A percentile compares a stretch with the other conserved stretches of the same genome.
Evolutionary conservation across 768 basidiomycete species (phyloP).

Genomic region (Boletus pseudo-olivaceus): DNA sequence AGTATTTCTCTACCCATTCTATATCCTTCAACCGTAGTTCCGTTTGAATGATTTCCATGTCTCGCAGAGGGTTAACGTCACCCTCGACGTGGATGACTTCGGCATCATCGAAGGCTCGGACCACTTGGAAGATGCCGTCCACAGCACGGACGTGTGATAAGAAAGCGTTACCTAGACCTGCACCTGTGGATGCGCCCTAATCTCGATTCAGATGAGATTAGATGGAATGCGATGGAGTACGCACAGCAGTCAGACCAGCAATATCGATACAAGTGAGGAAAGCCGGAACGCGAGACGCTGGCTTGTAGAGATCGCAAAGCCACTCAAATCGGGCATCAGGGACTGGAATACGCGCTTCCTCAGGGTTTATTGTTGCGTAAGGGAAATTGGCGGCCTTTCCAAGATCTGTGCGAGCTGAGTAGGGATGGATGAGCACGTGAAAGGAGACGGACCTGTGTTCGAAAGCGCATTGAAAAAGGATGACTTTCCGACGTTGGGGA

Average conservation of each 20-base stretch:
- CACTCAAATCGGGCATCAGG: constrained; percentile 94
- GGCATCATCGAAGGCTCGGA: constrained; percentile 98
- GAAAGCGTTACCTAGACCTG: constrained; percentile 96
- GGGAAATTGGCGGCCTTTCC: constrained; percentile 98
- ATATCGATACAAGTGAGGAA: constrained; percentile 98
- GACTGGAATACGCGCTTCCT: constrained; percentile 94
- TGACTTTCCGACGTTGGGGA: constrained; percentile 97
- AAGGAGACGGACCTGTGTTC: constrained; percentile 63
- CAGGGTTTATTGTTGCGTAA: constrained; percentile 90
- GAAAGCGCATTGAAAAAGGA: constrained; percentile 99
- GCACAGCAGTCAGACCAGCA: constrained; percentile 90
- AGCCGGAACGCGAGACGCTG: constrained; percentile 82
- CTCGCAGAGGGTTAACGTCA: constrained; percentile 91
- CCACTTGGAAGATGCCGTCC: constrained; percentile 98
- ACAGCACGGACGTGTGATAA: constrained; percentile 96
- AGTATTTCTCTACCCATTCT: constrained; percentile 94
- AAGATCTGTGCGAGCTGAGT: constrained; percentile 50
- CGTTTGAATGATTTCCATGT: constrained; percentile 96
- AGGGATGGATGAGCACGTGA: not conserved
- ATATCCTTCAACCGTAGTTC: constrained; percentile 96
- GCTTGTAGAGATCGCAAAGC: constrained; percentile 90
- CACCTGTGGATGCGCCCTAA: constrained; percentile 94
- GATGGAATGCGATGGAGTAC: constrained; percentile 23
- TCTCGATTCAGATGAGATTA: constrained; percentile 17
- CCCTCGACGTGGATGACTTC: constrained; percentile 99